Percentiles rank a stretch among this genome's conserved stretches.
phyloP scores from a whole-genome alignment of 257 asterid genomes.

The Striga asiatica region DNA sequence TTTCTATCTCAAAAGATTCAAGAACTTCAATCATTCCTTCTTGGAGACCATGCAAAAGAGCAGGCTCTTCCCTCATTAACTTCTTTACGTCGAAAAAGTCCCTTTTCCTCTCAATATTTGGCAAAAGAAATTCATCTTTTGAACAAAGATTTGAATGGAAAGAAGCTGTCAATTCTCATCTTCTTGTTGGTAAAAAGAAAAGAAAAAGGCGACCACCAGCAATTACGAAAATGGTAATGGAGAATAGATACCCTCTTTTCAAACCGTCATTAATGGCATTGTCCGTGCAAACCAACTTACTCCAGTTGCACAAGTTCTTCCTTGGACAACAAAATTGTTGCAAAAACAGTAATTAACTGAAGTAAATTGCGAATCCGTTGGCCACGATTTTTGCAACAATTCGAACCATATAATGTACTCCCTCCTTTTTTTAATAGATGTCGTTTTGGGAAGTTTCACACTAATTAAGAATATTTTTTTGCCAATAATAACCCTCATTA shows the following conservation, averaged over 20 bases:
- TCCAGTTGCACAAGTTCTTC: not conserved
- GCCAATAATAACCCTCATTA: too few species aligned
- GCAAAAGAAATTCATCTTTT: conserved; percentile 28
- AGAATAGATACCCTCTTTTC: not conserved
- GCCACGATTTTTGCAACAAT: too few species aligned
- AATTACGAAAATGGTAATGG: too few species aligned
- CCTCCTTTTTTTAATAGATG: too few species aligned
- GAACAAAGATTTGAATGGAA: conserved; percentile 21
- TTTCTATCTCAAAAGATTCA: conserved; percentile 35
- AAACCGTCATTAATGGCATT: not conserved
- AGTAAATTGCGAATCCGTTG: too few species aligned
- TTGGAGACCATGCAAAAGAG: conserved; percentile 82
- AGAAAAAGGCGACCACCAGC: too few species aligned
- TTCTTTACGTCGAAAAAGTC: conserved; percentile 39
- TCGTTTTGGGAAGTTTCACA: too few species aligned
- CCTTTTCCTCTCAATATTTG: conserved; percentile 24
- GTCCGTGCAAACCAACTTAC: not conserved
- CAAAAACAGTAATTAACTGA: too few species aligned
- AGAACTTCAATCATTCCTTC: conserved; percentile 45
- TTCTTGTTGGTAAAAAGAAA: not conserved
- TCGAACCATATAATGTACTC: too few species aligned
- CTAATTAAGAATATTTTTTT: too few species aligned
- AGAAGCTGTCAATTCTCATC: conserved; percentile 16
- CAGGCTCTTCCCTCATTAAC: conserved; percentile 16
- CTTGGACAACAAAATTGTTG: too few species aligned